Percentiles rank a stretch among this genome's conserved stretches.
These are phyloP conservation scores for Metschnikowia peoriensis DNA, from an alignment of 805 yeast genomes.

Conservation along the genomic window DNA sequence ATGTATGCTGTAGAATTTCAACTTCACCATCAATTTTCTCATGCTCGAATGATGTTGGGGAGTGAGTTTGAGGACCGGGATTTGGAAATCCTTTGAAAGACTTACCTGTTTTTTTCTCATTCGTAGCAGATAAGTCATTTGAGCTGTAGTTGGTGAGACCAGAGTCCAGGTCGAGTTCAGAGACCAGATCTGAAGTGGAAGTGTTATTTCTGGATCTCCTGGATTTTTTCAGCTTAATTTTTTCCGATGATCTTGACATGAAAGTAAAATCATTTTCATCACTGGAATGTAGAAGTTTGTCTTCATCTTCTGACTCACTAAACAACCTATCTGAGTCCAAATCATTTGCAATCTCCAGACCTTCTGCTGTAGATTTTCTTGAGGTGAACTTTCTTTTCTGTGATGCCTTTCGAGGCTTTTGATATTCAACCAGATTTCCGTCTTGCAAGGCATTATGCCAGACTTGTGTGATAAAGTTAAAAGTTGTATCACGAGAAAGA, in stretches of 20 bases:
- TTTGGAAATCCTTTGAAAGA: slow-evolving; percentile 26
- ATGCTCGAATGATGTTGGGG: slow-evolving; percentile 50
- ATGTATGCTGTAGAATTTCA: slow-evolving; percentile 47
- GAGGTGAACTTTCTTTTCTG: slow-evolving; percentile 3
- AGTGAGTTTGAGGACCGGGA: slow-evolving; percentile 65
- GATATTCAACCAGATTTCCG: slow-evolving; percentile 1
- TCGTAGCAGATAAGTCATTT: background rate
- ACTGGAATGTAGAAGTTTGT: slow-evolving; percentile 16
- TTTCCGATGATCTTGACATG: slow-evolving; percentile 11
- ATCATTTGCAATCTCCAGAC: slow-evolving; percentile 12
- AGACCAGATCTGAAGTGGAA: slow-evolving; percentile 2
- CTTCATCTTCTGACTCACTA: slow-evolving; percentile 24
- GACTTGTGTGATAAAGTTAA: slow-evolving; percentile 51
- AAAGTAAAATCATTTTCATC: slow-evolving; percentile 20
- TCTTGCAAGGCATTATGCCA: slow-evolving; percentile 51
- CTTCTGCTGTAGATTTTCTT: slow-evolving; percentile 6
- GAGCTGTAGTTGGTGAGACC: background rate
- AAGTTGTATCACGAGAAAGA: slow-evolving; percentile 55
- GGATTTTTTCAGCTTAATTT: slow-evolving; percentile 4
- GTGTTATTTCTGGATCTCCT: background rate
- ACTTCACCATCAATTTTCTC: slow-evolving; percentile 47
- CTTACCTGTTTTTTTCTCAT: background rate
- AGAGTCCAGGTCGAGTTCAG: slow-evolving; percentile 3
- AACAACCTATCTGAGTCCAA: slow-evolving; percentile 24
- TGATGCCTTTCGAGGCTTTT: slow-evolving; percentile 6